A percentile compares a stretch with the other conserved stretches of the same genome.
Conservation (phyloP, 805 yeast genomes). For the Kodamaea lidongshanica region DNA sequence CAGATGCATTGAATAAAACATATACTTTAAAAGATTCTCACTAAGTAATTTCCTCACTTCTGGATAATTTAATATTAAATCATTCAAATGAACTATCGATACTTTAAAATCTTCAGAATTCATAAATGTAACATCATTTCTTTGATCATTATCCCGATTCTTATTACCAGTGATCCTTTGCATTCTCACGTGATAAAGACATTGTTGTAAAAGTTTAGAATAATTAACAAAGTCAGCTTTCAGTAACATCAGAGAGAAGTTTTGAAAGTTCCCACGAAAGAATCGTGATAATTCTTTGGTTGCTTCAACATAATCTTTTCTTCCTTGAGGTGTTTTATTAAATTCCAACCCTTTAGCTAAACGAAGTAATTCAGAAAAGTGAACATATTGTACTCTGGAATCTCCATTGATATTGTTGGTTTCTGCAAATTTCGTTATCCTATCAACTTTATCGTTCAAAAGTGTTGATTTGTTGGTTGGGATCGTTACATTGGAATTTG, state of each 20-base stretch:
- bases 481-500: slow-evolving; percentile 3
- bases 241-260: slow-evolving; percentile 15
- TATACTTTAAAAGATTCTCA: slow-evolving; percentile 18
- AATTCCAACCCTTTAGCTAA: slow-evolving; percentile 16
- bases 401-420: slow-evolving; percentile 8
- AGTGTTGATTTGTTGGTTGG: not conserved
- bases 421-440: slow-evolving; percentile 5
- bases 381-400: slow-evolving; percentile 15
- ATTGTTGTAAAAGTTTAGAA: slow-evolving; percentile 17
- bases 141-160: slow-evolving; percentile 36
- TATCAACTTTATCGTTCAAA: slow-evolving; percentile 3
- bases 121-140: slow-evolving; percentile 17
- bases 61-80: slow-evolving; percentile 25
- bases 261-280: slow-evolving; percentile 14
- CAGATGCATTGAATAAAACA: slow-evolving; percentile 34
- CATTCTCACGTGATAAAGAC: slow-evolving; percentile 27
- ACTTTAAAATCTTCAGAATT: slow-evolving; percentile 27
- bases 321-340: slow-evolving; percentile 4
- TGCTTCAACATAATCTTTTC: slow-evolving; percentile 1
- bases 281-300: slow-evolving; percentile 4
- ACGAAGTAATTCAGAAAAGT: slow-evolving; percentile 26
- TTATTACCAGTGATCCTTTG: slow-evolving; percentile 25
- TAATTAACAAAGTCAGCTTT: slow-evolving; percentile 19
- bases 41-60: slow-evolving; percentile 19
- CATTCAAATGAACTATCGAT: slow-evolving; percentile 28